Conservation (phyloP, 441 rosid genomes). For the Syzygium syzygioides region DNA sequence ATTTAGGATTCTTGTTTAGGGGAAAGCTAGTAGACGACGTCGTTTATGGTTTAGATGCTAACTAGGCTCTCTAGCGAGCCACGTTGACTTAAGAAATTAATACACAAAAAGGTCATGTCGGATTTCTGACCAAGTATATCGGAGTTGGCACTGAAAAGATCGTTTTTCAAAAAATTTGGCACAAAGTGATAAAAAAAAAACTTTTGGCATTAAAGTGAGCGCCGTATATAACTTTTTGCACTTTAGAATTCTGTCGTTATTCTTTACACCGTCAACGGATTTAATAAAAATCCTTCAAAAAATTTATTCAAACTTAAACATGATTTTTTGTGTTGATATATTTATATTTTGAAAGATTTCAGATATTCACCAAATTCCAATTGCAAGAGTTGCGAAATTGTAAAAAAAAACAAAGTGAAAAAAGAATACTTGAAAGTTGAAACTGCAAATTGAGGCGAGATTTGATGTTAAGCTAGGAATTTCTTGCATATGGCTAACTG, state of each 20-base stretch:
- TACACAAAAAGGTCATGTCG: no score
- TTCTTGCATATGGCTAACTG: background rate
- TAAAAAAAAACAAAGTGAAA: background rate
- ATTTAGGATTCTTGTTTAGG: no score
- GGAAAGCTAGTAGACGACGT: no score
- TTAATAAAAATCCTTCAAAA: background rate
- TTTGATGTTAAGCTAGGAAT: background rate
- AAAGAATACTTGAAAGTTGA: background rate
- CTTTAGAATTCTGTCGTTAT: background rate
- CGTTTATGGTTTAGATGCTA: no score
- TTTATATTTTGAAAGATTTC: background rate
- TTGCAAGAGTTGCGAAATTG: background rate
- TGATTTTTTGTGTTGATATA: background rate
- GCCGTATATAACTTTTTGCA: no score
- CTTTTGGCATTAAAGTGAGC: no score
- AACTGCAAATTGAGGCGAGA: background rate
- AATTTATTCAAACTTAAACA: background rate
- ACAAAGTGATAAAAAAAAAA: no score
- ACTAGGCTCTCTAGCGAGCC: no score
- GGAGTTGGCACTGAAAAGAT: no score
- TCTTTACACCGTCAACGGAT: fast-evolving
- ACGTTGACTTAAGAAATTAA: no score
- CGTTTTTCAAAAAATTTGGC: no score
- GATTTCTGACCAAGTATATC: no score
- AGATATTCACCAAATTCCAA: background rate